Conservation (phyloP, 1,284 basidiomycete genomes). For the Ceratobasidium sp. region DNA sequence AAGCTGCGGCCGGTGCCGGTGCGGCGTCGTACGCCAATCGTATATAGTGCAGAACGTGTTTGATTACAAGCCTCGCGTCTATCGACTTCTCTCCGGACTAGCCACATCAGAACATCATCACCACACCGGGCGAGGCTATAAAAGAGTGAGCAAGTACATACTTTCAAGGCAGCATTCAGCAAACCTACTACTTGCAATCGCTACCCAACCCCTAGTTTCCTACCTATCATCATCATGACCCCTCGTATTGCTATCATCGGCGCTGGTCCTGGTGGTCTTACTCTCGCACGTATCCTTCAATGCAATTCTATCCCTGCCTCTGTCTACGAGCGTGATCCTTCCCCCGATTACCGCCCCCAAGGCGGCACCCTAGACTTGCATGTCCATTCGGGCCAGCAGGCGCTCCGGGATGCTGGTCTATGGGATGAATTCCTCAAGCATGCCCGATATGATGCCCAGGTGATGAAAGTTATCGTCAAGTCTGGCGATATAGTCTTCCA, state of each 20-base stretch:
- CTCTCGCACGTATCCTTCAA: constrained; percentile 58
- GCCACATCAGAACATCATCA: too few relatives aligned
- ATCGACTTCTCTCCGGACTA: too few relatives aligned
- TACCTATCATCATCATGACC: too few relatives aligned
- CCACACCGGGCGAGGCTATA: too few relatives aligned
- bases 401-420: constrained; percentile 56
- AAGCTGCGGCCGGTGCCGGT: too few relatives aligned
- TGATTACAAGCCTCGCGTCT: too few relatives aligned
- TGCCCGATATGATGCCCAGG: constrained; percentile 54
- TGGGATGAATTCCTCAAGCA: constrained; percentile 54
- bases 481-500: constrained; percentile 49
- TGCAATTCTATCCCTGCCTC: constrained; percentile 54
- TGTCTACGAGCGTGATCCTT: constrained; percentile 59
- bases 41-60: too few relatives aligned
- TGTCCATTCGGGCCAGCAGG: constrained; percentile 56
- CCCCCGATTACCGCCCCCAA: constrained; percentile 54
- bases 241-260: constrained; percentile 56
- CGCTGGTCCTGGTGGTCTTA: constrained; percentile 60
- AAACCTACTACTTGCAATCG: too few relatives aligned
- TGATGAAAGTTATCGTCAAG: constrained; percentile 53
- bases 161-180: too few relatives aligned
- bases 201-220: too few relatives aligned
- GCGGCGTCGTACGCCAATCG: too few relatives aligned
- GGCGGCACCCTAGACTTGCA: constrained; percentile 63
- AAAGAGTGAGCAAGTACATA: too few relatives aligned